phyloP scores from a whole-genome alignment of 2,329 filamentous ascomycete species.

The Orbilia oligospora region DNA sequence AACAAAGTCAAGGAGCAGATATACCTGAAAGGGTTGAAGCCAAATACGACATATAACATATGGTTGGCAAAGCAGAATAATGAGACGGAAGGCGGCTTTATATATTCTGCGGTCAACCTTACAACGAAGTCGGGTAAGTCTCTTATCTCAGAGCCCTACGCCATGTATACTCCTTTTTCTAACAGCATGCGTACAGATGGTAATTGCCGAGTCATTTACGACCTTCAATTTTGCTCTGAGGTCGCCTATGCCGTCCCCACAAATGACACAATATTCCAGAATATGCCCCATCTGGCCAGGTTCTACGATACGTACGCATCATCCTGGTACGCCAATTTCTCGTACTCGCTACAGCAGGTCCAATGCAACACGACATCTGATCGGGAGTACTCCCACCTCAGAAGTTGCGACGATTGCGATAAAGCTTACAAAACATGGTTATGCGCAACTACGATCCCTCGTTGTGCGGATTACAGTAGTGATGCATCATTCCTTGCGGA shows the following conservation, averaged over 20 bases:
- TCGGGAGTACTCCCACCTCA: slow-evolving; percentile 84
- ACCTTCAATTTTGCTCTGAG: slow-evolving; percentile 89
- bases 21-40: slow-evolving; percentile 78
- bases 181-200: slow-evolving; percentile 70
- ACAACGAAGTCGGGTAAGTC: slow-evolving; percentile 81
- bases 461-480: slow-evolving; percentile 85
- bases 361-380: slow-evolving; percentile 81
- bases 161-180: slow-evolving; percentile 9
- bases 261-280: slow-evolving; percentile 76
- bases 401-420: slow-evolving; percentile 81
- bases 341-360: slow-evolving; percentile 84
- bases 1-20: slow-evolving; percentile 88
- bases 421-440: slow-evolving; percentile 93
- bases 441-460: slow-evolving; percentile 91
- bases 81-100: slow-evolving; percentile 77
- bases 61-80: slow-evolving; percentile 67
- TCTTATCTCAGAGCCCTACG: background rate
- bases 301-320: slow-evolving; percentile 85
- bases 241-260: slow-evolving; percentile 92
- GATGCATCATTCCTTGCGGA: slow-evolving; percentile 73
- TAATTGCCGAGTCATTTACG: slow-evolving; percentile 87
- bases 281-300: slow-evolving; percentile 74
- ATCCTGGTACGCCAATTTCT: slow-evolving; percentile 81
- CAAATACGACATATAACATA: slow-evolving; percentile 56
- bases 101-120: slow-evolving; percentile 81